Evolutionary conservation across 345 rosid genomes (phyloP).

Genomic region (Capsella bursapastoris): DNA sequence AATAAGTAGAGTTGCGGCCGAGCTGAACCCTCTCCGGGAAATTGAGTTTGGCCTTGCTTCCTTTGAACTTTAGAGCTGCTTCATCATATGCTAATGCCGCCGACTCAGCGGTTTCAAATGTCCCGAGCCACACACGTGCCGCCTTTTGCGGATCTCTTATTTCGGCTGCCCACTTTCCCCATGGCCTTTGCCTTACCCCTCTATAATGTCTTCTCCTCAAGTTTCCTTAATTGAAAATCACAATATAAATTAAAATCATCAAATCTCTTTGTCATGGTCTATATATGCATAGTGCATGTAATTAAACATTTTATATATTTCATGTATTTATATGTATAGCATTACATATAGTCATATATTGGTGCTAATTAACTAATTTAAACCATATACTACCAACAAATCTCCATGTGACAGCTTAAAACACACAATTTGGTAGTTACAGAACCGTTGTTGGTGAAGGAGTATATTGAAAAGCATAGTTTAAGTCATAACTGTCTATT

Average conservation of each 20-base stretch:
- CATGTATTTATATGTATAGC: not conserved
- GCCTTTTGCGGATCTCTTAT: constrained; percentile 66
- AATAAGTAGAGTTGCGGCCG: constrained; percentile 26
- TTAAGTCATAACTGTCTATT: not conserved
- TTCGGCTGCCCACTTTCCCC: constrained; percentile 77
- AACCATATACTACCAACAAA: constrained; percentile 7
- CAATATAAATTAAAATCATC: not conserved
- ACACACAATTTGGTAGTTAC: constrained; percentile 15
- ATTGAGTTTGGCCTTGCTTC: constrained; percentile 81
- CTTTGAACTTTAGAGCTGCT: constrained; percentile 82
- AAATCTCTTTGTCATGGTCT: not conserved
- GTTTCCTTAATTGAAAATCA: constrained; percentile 39
- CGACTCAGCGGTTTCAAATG: constrained; percentile 76
- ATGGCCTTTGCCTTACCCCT: constrained; percentile 71
- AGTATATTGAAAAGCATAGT: not conserved
- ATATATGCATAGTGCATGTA: not conserved
- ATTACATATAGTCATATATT: constrained; percentile 2
- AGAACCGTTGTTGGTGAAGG: not conserved
- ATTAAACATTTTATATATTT: too few relatives aligned
- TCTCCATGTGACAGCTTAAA: not conserved
- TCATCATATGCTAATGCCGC: constrained; percentile 83
- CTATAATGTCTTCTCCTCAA: constrained; percentile 56
- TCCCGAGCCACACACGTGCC: constrained; percentile 75
- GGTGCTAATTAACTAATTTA: not conserved
- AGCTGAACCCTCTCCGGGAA: constrained; percentile 73